These are phyloP conservation scores for Picea mariana DNA, from an alignment of 83 land plant genomes.

Conservation along the genomic window DNA sequence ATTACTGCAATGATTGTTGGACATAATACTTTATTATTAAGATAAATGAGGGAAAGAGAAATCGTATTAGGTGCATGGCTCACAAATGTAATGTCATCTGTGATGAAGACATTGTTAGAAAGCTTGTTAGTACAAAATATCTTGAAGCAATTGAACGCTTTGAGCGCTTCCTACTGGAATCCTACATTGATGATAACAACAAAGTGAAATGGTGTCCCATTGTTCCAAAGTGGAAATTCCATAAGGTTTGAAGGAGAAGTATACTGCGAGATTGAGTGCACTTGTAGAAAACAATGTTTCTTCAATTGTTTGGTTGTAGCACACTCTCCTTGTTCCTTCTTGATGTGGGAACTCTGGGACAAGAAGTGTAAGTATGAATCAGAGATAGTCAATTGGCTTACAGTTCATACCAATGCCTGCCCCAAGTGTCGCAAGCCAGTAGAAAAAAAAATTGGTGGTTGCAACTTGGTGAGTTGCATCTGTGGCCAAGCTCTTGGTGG, in stretches of 20 bases:
- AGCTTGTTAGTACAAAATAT: conserved; percentile 51
- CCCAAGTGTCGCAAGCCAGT: conserved; percentile 94
- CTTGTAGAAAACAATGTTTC: conserved; percentile 83
- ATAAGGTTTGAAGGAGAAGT: conserved; percentile 78
- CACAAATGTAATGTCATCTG: conserved; percentile 84
- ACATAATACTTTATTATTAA: conserved; percentile 67
- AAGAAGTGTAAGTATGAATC: conserved; percentile 90
- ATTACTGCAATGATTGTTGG: conserved; percentile 43
- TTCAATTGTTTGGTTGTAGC: conserved; percentile 79
- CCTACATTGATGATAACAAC: conserved; percentile 93
- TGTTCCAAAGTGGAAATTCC: conserved; percentile 91
- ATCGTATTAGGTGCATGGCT: conserved; percentile 85
- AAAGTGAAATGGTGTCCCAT: conserved; percentile 98
- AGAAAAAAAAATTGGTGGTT: conserved; percentile 21
- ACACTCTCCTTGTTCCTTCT: conserved; percentile 93
- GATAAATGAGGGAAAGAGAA: conserved; percentile 85
- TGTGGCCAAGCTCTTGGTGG: too few relatives aligned
- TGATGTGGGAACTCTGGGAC: conserved; percentile 91
- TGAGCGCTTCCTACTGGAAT: conserved; percentile 65
- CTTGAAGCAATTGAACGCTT: conserved; percentile 71
- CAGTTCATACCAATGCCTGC: conserved; percentile 87
- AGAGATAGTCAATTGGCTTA: conserved; percentile 86
- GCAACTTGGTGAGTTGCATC: too few relatives aligned
- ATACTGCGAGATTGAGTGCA: conserved; percentile 82
- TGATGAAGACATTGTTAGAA: conserved; percentile 74